phyloP scores from a whole-genome alignment of 192 early-diverging fungal genomes.

The Coemansia interrupta region DNA sequence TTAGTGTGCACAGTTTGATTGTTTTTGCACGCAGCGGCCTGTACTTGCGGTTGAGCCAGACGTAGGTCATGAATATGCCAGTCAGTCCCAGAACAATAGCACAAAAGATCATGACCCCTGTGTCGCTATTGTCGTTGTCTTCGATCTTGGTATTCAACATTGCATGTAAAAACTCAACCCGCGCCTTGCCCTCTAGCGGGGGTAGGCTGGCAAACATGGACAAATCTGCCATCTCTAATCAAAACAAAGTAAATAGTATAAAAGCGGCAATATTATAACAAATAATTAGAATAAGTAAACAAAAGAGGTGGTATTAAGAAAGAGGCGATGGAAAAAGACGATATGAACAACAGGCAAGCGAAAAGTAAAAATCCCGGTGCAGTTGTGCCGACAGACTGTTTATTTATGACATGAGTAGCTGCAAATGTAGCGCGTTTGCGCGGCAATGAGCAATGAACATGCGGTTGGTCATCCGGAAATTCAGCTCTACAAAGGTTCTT shows the following conservation, averaged over 20 bases:
- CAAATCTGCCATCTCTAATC: slow-evolving; percentile 7
- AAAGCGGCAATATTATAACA: background rate
- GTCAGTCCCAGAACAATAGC: slow-evolving; percentile 8
- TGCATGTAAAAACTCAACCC: slow-evolving; percentile 11
- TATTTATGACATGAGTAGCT: too few species aligned
- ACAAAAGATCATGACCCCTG: background rate
- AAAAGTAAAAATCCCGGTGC: background rate
- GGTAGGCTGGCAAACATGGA: slow-evolving; percentile 12
- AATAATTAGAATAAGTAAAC: background rate
- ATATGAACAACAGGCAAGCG: background rate
- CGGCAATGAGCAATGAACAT: too few species aligned
- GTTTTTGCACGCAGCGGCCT: slow-evolving; percentile 27
- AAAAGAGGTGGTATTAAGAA: background rate
- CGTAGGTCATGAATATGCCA: slow-evolving; percentile 18
- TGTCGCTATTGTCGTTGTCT: slow-evolving; percentile 17
- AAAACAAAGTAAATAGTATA: too few species aligned
- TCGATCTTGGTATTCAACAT: slow-evolving; percentile 6
- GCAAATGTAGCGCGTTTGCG: too few species aligned
- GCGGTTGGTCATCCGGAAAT: too few species aligned
- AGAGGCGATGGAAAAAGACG: background rate
- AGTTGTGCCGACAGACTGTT: background rate
- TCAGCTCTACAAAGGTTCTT: background rate
- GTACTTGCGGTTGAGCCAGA: slow-evolving; percentile 25
- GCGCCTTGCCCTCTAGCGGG: slow-evolving; percentile 20
- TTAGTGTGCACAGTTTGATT: slow-evolving; percentile 25